phyloP scores from a whole-genome alignment of 139 green algal genomes.

The Chlamydomonas schloesseri region DNA sequence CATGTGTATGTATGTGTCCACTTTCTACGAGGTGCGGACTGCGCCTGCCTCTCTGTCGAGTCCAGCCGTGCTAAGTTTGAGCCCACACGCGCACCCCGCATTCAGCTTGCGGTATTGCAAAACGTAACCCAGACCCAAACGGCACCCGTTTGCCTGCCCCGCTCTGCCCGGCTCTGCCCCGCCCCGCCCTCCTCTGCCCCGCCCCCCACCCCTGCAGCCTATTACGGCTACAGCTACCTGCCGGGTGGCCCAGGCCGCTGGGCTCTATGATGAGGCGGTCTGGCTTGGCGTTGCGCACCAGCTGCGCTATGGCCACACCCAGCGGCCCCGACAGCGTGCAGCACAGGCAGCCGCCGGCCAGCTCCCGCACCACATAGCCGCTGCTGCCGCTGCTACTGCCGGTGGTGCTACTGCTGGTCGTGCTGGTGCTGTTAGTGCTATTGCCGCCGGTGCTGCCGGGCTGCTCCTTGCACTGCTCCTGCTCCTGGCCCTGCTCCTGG shows the following conservation, averaged over 20 bases:
- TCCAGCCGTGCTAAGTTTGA: no score
- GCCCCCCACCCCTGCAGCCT: no score
- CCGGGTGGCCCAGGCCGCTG: conserved; percentile 74
- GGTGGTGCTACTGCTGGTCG: not conserved
- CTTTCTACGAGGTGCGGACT: no score
- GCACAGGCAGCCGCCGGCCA: conserved; percentile 81
- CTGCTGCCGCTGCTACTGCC: not conserved
- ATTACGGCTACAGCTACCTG: conserved; percentile 46
- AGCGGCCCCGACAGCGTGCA: conserved; percentile 73
- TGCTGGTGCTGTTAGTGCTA: not conserved
- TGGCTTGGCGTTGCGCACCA: conserved; percentile 72
- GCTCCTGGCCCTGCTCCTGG: not conserved
- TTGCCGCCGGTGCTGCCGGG: not conserved
- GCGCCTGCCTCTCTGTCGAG: no score
- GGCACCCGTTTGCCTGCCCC: no score
- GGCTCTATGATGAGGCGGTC: conserved; percentile 74
- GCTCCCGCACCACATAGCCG: conserved; percentile 59
- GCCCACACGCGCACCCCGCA: no score
- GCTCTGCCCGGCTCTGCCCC: no score
- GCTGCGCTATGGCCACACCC: conserved; percentile 68
- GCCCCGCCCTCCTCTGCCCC: no score
- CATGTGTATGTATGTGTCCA: no score
- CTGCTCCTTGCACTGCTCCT: no score
- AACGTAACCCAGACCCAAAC: no score
- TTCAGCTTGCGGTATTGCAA: no score